Evolutionary conservation across 768 basidiomycete species (phyloP).

Genomic region (Hygrocybe punicea): DNA sequence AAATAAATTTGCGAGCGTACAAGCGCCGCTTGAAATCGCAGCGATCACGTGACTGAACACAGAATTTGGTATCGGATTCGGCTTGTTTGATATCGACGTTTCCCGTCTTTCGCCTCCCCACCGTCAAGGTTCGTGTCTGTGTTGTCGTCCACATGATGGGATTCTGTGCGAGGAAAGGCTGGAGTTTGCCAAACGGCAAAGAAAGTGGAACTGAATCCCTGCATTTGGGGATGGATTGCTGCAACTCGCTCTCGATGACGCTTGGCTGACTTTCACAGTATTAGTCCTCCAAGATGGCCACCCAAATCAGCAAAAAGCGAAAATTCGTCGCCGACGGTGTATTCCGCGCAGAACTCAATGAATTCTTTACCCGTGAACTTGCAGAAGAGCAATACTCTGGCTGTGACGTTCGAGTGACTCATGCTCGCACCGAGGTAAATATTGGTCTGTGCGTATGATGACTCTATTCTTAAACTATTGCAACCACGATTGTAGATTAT

Average conservation of each 20-base stretch:
- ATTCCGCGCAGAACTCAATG: conserved; percentile 97
- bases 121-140: conserved; percentile 25
- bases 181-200: not conserved
- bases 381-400: conserved; percentile 99
- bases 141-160: not conserved
- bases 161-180: not conserved
- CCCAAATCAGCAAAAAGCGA: conserved; percentile 95
- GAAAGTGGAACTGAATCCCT: not conserved
- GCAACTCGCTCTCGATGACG: conserved; percentile 1
- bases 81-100: conserved; percentile 19
- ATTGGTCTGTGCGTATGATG: not conserved
- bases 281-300: conserved; percentile 56
- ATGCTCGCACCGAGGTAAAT: conserved; percentile 91
- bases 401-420: conserved; percentile 98
- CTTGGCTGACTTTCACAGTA: not conserved
- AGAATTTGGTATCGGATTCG: conserved; percentile 1
- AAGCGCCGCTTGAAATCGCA: not conserved
- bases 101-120: conserved; percentile 24
- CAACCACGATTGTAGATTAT: conserved; percentile 71
- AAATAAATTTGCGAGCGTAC: not conserved
- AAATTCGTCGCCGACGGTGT: conserved; percentile 99
- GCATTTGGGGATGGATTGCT: not conserved
- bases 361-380: conserved; percentile 98
- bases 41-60: not conserved
- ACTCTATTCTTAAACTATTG: conserved; percentile 3